Evolutionary conservation across 768 basidiomycete genomes (phyloP).

Genomic region (Auricularia sp.): DNA sequence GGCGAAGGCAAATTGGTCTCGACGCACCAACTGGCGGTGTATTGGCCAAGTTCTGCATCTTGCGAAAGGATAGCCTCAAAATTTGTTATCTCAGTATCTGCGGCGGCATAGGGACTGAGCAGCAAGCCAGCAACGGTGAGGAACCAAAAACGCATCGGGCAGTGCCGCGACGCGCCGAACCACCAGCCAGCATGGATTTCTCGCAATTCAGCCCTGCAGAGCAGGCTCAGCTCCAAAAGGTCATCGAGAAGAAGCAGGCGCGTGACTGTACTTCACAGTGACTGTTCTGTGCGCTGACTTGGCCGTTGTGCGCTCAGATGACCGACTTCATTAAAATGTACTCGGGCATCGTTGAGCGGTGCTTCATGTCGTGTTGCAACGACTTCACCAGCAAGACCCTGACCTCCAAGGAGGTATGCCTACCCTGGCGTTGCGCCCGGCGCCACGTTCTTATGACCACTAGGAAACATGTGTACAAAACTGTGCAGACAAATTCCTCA

Average conservation of each 20-base stretch:
- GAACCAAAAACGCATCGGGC: neutral
- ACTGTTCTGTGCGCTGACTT: constrained; percentile 3
- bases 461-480: constrained; percentile 86
- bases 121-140: neutral
- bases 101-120: neutral
- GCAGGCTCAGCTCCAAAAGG: constrained; percentile 89
- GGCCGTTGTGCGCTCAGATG: constrained; percentile 48
- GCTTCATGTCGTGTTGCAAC: constrained; percentile 90
- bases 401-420: constrained; percentile 77
- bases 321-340: constrained; percentile 97
- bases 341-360: constrained; percentile 87
- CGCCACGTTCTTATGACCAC: neutral
- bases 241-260: constrained; percentile 97
- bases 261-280: constrained; percentile 10
- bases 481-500: constrained; percentile 96
- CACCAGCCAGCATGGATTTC: constrained; percentile 63
- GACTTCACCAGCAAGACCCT: constrained; percentile 95
- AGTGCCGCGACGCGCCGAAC: neutral
- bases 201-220: constrained; percentile 82
- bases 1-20: neutral
- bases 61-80: neutral
- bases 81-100: neutral
- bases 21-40: neutral
- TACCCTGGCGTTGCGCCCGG: neutral
- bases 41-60: neutral